These are phyloP conservation scores for Trichoderma asperellum DNA, from an alignment of 2,329 filamentous ascomycete genomes.

Conservation along the genomic window DNA sequence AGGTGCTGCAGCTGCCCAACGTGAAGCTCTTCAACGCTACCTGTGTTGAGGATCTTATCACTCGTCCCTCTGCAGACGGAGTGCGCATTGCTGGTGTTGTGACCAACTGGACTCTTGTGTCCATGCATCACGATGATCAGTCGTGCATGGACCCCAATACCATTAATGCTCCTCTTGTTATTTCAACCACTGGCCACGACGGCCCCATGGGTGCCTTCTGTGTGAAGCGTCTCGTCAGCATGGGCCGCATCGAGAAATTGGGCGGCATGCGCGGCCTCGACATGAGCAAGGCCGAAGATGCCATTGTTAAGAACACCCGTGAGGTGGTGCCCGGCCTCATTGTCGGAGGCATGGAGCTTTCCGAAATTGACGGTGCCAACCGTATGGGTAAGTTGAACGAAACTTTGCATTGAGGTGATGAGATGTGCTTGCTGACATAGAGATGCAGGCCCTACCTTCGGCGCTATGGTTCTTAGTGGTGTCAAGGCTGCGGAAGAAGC, in stretches of 20 bases:
- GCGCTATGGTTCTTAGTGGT: constrained; percentile 84
- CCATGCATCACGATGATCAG: constrained; percentile 86
- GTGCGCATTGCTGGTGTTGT: constrained; percentile 86
- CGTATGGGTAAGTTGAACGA: constrained; percentile 68
- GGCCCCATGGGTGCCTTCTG: constrained; percentile 89
- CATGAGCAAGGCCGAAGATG: constrained; percentile 90
- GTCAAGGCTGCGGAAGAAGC: constrained; percentile 92
- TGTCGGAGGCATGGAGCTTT: constrained; percentile 93
- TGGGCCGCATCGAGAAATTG: constrained; percentile 80
- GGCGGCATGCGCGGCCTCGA: constrained; percentile 92
- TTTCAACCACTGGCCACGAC: constrained; percentile 90
- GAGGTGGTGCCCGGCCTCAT: constrained; percentile 87
- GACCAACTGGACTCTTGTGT: constrained; percentile 93
- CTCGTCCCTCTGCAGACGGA: constrained; percentile 61
- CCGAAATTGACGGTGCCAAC: constrained; percentile 87
- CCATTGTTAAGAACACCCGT: constrained; percentile 88
- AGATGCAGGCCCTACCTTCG: constrained; percentile 69
- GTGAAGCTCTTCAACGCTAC: constrained; percentile 97
- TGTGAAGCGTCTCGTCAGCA: constrained; percentile 87
- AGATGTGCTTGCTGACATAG: not conserved
- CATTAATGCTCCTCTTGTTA: constrained; percentile 87
- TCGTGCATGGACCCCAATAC: constrained; percentile 98
- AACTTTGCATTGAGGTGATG: too few species aligned
- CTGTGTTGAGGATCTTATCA: constrained; percentile 89
- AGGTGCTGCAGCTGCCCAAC: constrained; percentile 83